Base-by-base conservation (phyloP, 1,284 basidiomycete genomes). In the Earliella scabrosa region DNA sequence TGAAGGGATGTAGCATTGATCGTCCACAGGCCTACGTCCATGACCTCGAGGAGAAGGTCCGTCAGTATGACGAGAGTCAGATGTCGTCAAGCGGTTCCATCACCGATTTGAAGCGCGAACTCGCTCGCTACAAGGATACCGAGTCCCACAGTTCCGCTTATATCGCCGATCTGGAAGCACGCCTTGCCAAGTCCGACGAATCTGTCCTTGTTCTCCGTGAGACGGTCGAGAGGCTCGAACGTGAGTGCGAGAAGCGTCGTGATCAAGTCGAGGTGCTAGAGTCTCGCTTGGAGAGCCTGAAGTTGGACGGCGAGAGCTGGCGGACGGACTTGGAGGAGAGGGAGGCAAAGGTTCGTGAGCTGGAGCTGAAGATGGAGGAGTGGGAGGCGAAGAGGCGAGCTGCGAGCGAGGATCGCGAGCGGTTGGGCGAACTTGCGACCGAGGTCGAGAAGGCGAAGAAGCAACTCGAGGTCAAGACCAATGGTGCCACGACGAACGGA, bases 11-110 rank as follows among this genome's bases (percentile, higher is more conserved):
- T n/a, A n/a, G n/a, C n/a, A n/a, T n/a, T n/a, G n/a, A n/a, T n/a
- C 35, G 43, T 61, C 14, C 20, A 34, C 38, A 92, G 91, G 89
- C 88, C 1, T 98, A 98, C 72, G 89, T 98, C 24, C 90, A 86
- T 44, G 95, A 98, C 70, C 79, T 98, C 26, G 96, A 99, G 72
- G 86, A 89, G 63, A 93, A 93, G 73, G 86, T 98, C 70, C 93
- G 91, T 73, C 74, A 80, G 2, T 90, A 90, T 64, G 87, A 94
- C 63, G 93, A 96, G 64, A 85, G 83, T 4, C 88, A 88, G 20
- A 75, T 91, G 36, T 82, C 82, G 10, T 92, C 92, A 11, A 87
- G 83, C 54, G 87, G 89, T 64, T 88, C 89, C 2, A 81, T 97
- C 65, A 80, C 79, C 16, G 93, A 96, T 59, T 81, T 98, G 52